Base-by-base conservation (phyloP, 768 basidiomycete genomes). In the Lentinula guzmanii region DNA sequence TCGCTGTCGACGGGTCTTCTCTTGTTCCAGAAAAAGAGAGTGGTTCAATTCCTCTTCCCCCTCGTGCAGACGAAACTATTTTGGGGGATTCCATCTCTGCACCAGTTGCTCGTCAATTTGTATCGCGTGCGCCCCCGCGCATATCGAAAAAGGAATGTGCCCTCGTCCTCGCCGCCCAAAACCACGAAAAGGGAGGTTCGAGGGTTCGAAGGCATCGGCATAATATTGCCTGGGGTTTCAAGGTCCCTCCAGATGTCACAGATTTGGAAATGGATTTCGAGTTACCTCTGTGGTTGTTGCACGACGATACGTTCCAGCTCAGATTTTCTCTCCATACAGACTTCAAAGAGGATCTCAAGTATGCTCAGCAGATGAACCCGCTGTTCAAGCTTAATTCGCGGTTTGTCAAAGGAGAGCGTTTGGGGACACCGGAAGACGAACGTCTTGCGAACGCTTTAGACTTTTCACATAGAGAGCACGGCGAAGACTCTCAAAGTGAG, bases 171-270 rank as follows among this genome's bases (percentile, higher is more conserved):
- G 41, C 55, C 13, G 55, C 55, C 11, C 55, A 56, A 34, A 56
- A 56, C 3, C 11, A 28, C 55, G 55, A 56, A 16, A 41, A 56
- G 46, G 78, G 77, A 13, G 75, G 74, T 18, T 72, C 76, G 24
- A 73, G 83, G 59, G 80, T 82, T 67, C 55, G 55, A 28, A 79
- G 82, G 10, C 77, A 79, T 63, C 77, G 86, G 61, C 78, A 82
- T 63, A 71, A 80, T 45, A 78, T 76, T 15, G 84, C 86, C 8
- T 90, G 89, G 67, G 88, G 89, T 0, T 74, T 76, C 46, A 79
- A 82, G 63, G 74, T 87, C n/a, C 83, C 82, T 5, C 65, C 68
- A 1, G 79, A 76, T 39, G 62, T 85, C 41, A 78, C 79, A 62
- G 77, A 80, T 58, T 62, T 73, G 24, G 59, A 60, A 34, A 75